Base-by-base conservation (phyloP, 176 grass and related monocot genomes). In the Dactylis glomerata region DNA sequence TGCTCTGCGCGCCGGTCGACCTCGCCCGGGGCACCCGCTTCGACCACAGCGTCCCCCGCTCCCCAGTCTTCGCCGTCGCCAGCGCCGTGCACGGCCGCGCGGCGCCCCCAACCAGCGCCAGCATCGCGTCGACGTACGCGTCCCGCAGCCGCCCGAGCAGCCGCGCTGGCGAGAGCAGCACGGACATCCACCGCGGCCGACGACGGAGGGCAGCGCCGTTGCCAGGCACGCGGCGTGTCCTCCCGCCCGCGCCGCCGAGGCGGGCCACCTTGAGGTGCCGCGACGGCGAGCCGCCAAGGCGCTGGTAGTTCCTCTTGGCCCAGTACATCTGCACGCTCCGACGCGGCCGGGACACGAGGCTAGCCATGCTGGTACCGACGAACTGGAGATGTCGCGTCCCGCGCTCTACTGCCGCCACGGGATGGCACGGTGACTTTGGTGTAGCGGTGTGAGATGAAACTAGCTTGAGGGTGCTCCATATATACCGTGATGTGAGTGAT, bases 321-420 rank as follows among this genome's bases (percentile, higher is more conserved):
- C 92, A 91, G 82, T 91, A 88, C 47, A 73, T 76, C 86, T 93
- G 82, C 58, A 91, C 61, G 82, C 82, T 91, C 17, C 42, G 79
- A 15, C 79, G 71, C 44, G 84, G 73, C 66, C 76, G 74, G 64
- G 86, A 84, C 20, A 82, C 81, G 26, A 91, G 82, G 74, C 83
- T 49, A 16, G 86, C 92, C 92, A 93, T 93, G 76, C n/a, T 17
- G 76, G 54, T 20, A 27, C 1, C 28, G 52, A 16, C 28, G 46
- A 38, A 11, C 37, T 3, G 41, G 41, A 40, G 37, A 40, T 40
- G 37, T 7, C 5, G 54, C 12, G 10, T 31, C 12, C 23, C 8
- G 10, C 26, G 75, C 26, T 8, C 28, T n/a, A 19, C 56, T 41
- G n/a, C n/a, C 70, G 50, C 49, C 50, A 47, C 1, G 62, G 17